Evolutionary conservation across 1,284 basidiomycete genomes (phyloP).

Genomic region (Caloboletus firmus): DNA sequence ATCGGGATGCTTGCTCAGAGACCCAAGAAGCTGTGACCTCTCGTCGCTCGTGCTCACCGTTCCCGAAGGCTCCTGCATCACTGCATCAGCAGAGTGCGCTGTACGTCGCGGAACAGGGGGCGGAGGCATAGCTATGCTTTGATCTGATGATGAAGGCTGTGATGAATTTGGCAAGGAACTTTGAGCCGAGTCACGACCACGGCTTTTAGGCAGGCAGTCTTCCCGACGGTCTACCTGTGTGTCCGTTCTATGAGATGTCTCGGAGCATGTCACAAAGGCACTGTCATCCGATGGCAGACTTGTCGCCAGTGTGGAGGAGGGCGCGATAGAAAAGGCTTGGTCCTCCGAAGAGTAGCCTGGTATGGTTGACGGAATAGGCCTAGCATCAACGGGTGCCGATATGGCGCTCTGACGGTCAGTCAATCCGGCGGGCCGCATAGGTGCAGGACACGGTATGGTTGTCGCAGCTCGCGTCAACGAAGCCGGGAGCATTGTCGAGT

Average conservation of each 20-base stretch:
- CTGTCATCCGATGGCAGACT: constrained; percentile 31
- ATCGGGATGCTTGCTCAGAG: constrained; percentile 41
- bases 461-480: constrained; percentile 23
- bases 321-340: neutral
- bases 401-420: constrained; percentile 8
- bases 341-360: neutral
- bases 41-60: constrained; percentile 5
- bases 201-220: neutral
- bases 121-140: constrained; percentile 30
- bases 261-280: constrained; percentile 33
- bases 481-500: constrained; percentile 21
- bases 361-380: neutral
- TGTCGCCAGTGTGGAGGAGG: constrained; percentile 13
- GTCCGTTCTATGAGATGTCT: constrained; percentile 19
- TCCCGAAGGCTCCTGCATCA: constrained; percentile 3
- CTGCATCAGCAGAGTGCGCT: constrained; percentile 3
- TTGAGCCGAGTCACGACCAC: constrained; percentile 5
- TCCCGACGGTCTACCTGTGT: constrained; percentile 1
- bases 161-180: constrained; percentile 37
- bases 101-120: constrained; percentile 20
- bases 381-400: neutral
- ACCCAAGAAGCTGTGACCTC: constrained; percentile 34
- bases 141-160: constrained; percentile 30
- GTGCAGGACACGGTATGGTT: neutral
- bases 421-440: neutral